Evolutionary conservation across 2,329 filamentous ascomycete species (phyloP).

Genomic region (Pleomassaria siparia): DNA sequence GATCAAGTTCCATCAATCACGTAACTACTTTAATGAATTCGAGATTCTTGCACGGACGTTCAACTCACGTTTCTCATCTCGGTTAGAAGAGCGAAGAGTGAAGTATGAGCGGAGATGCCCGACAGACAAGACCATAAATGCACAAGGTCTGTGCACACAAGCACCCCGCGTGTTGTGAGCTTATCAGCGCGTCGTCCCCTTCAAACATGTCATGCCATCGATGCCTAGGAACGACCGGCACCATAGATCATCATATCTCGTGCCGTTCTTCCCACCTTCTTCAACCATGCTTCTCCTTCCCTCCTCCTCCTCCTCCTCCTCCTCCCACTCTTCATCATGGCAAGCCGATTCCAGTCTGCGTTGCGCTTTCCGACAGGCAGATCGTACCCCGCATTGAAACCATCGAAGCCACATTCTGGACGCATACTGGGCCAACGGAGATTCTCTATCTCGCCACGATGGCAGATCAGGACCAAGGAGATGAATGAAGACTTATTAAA

Average conservation of each 20-base stretch:
- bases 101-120: conserved; percentile 2
- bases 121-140: conserved; percentile 3
- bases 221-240: background rate
- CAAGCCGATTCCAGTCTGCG: conserved; percentile 10
- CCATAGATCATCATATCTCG: background rate
- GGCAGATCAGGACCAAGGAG: conserved; percentile 45
- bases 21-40: too few species aligned
- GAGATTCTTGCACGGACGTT: too few species aligned
- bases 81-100: background rate
- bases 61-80: too few species aligned
- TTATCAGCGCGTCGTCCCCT: background rate
- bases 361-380: background rate
- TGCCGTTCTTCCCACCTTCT: background rate
- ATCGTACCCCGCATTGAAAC: conserved; percentile 6
- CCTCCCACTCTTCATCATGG: conserved; percentile 7
- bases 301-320: background rate
- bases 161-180: background rate
- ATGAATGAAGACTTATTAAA: conserved; percentile 56
- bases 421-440: background rate
- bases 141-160: conserved; percentile 4
- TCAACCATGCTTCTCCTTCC: background rate
- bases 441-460: conserved; percentile 37
- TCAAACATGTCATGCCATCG: conserved; percentile 8
- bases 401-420: background rate
- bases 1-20: too few species aligned